These are phyloP conservation scores for Cladosporium phlei DNA, from an alignment of 2,329 filamentous ascomycete genomes.

Conservation along the genomic window DNA sequence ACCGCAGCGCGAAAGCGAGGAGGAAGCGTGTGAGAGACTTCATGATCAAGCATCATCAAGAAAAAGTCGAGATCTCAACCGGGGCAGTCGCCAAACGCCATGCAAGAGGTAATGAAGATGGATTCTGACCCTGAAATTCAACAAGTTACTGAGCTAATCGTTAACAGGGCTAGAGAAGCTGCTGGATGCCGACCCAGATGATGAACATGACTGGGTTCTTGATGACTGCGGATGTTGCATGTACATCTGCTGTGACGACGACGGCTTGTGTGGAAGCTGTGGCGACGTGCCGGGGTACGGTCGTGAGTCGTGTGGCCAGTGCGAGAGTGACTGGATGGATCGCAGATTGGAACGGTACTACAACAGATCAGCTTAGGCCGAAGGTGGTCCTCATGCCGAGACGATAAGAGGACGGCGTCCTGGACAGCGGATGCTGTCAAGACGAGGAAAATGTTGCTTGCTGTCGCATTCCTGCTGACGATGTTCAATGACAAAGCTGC, in stretches of 20 bases:
- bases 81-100: conserved; percentile 4
- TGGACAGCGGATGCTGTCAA: too few species aligned
- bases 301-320: not conserved
- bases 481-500: conserved; percentile 5
- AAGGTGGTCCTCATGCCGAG: too few species aligned
- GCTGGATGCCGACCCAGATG: not conserved
- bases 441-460: too few species aligned
- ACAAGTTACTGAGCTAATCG: not conserved
- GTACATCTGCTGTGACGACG: conserved; percentile 1
- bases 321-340: not conserved
- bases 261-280: not conserved
- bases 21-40: conserved; percentile 2
- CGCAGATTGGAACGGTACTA: not conserved
- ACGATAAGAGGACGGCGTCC: too few species aligned
- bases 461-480: not conserved
- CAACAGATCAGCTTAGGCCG: too few species aligned
- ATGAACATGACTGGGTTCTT: not conserved
- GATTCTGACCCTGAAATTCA: too few species aligned
- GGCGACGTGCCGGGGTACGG: conserved; percentile 1
- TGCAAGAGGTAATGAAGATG: too few species aligned
- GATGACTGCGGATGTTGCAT: not conserved
- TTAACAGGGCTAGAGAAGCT: not conserved
- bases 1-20: conserved; percentile 1
- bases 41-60: conserved; percentile 1
- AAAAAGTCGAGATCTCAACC: not conserved